phyloP scores from a whole-genome alignment of 2,329 filamentous ascomycete genomes.

The Huntiella abstrusa region DNA sequence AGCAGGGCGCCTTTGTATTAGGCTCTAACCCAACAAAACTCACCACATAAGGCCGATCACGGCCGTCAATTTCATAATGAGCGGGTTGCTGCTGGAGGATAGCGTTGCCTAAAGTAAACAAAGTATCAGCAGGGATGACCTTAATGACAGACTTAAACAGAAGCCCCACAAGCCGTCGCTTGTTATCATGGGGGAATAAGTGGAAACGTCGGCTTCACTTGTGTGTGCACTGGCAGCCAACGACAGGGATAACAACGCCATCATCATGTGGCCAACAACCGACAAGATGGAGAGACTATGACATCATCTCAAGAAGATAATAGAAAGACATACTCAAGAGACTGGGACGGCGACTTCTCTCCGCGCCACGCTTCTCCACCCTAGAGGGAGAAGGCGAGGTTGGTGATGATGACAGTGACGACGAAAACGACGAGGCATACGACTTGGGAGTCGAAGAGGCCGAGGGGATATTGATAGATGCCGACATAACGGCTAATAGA shows the following conservation, averaged over 20 bases:
- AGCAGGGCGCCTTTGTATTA: background rate
- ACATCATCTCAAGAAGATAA: background rate
- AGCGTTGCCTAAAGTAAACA: slow-evolving; percentile 36
- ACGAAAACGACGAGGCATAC: slow-evolving; percentile 24
- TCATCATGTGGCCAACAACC: background rate
- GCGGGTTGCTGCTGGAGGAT: slow-evolving; percentile 58
- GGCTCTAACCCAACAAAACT: slow-evolving; percentile 26
- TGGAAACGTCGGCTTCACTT: too few species aligned
- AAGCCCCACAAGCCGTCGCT: too few species aligned
- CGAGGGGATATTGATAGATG: slow-evolving; percentile 50
- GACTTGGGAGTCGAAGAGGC: slow-evolving; percentile 18
- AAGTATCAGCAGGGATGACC: too few species aligned
- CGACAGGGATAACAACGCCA: too few species aligned
- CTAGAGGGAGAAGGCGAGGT: slow-evolving; percentile 19
- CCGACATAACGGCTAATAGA: slow-evolving; percentile 31
- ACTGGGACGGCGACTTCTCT: slow-evolving; percentile 29
- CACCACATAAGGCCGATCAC: slow-evolving; percentile 52
- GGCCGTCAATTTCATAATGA: slow-evolving; percentile 61
- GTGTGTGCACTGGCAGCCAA: too few species aligned
- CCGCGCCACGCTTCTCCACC: slow-evolving; percentile 7
- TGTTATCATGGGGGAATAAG: too few species aligned
- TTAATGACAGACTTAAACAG: too few species aligned
- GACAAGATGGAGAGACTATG: background rate
- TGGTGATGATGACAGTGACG: slow-evolving; percentile 19
- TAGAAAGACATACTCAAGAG: slow-evolving; percentile 32